phyloP scores from a whole-genome alignment of 306 rosid species.

The Pyrus betulifolia region DNA sequence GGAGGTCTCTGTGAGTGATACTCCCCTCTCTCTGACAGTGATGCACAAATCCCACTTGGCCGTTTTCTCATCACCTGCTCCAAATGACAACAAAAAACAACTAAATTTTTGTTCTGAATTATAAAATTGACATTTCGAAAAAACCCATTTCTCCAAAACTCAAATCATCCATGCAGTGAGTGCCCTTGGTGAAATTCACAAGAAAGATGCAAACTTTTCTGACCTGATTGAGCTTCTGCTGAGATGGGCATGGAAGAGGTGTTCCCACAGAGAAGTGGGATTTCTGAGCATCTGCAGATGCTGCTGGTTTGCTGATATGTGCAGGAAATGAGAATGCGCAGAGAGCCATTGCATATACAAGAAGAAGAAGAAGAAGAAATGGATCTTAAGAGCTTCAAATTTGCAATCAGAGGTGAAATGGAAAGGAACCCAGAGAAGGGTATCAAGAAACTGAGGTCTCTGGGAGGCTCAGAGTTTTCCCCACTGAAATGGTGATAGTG shows the following conservation, averaged over 20 bases:
- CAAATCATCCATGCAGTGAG: slow-evolving; percentile 8
- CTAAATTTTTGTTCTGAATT: background rate
- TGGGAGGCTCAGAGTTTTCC: background rate
- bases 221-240: slow-evolving; percentile 46
- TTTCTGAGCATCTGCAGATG: slow-evolving; percentile 22
- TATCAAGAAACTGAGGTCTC: background rate
- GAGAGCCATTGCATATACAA: slow-evolving; percentile 52
- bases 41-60: slow-evolving; percentile 52
- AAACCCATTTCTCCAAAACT: slow-evolving; percentile 4
- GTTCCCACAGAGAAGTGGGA: slow-evolving; percentile 30
- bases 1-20: slow-evolving; percentile 76
- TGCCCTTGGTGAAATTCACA: background rate
- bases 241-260: slow-evolving; percentile 30
- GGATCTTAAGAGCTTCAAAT: background rate
- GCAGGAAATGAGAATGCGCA: slow-evolving; percentile 47
- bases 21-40: slow-evolving; percentile 68
- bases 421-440: slow-evolving; percentile 21
- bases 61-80: slow-evolving; percentile 42
- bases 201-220: background rate
- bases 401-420: slow-evolving; percentile 3
- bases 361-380: background rate
- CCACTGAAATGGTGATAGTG: slow-evolving; percentile 11
- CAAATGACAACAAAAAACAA: slow-evolving; percentile 16
- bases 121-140: background rate
- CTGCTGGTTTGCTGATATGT: slow-evolving; percentile 21